These are phyloP conservation scores for Peronospora tabacina DNA, from an alignment of 352 stramenopile species.

Conservation along the genomic window DNA sequence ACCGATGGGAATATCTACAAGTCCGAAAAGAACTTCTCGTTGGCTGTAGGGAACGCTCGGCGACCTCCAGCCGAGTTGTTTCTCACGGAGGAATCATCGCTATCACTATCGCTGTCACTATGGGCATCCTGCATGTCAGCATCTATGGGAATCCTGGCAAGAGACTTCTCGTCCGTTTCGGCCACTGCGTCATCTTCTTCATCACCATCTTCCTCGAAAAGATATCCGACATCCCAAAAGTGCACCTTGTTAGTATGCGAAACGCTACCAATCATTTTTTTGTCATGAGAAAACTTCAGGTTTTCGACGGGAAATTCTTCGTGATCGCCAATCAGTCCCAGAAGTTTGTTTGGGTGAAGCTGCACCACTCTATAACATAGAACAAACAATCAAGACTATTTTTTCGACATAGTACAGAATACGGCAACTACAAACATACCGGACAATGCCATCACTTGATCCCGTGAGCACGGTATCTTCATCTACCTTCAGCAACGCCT, in stretches of 20 bases:
- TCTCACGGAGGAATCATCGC: constrained; percentile 50
- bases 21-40: constrained; percentile 81
- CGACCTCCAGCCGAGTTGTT: constrained; percentile 29
- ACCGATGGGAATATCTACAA: constrained; percentile 32
- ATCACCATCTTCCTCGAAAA: constrained; percentile 85
- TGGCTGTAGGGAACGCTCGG: constrained; percentile 51
- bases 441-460: constrained; percentile 92
- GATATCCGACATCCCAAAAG: constrained; percentile 92
- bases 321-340: constrained; percentile 93
- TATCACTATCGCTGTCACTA: constrained; percentile 63
- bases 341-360: constrained; percentile 92
- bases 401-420: background rate
- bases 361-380: constrained; percentile 75
- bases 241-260: constrained; percentile 92
- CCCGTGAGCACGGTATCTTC: constrained; percentile 95
- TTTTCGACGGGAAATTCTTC: constrained; percentile 94
- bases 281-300: constrained; percentile 81
- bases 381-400: constrained; percentile 1
- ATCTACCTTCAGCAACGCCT: constrained; percentile 93
- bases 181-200: constrained; percentile 63
- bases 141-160: constrained; percentile 28
- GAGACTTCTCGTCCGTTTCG: constrained; percentile 45
- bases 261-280: constrained; percentile 88
- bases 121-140: constrained; percentile 85
- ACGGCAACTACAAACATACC: constrained; percentile 33